Evolutionary conservation across 164 flowering plant genomes (phyloP).

Genomic region (Sedum album): DNA sequence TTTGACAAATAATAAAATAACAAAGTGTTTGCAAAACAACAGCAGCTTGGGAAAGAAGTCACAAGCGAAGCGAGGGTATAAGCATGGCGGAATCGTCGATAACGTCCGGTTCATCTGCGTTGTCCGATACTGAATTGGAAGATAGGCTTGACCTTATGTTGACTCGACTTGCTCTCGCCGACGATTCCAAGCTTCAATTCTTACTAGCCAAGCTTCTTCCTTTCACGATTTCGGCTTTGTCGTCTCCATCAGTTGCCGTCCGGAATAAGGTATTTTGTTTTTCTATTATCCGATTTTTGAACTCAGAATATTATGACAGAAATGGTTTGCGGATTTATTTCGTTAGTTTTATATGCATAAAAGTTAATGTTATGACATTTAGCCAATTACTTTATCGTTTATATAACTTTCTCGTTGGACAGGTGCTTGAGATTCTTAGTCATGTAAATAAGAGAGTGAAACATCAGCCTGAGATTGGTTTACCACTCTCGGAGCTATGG

Average conservation of each 20-base stretch:
- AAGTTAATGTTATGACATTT: not conserved
- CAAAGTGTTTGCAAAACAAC: too few relatives aligned
- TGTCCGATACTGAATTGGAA: slow-evolving; percentile 58
- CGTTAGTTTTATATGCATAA: not conserved
- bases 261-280: slow-evolving; percentile 59
- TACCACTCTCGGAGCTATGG: slow-evolving; percentile 79
- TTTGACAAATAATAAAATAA: too few relatives aligned
- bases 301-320: too few relatives aligned
- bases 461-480: slow-evolving; percentile 58
- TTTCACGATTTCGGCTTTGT: slow-evolving; percentile 65
- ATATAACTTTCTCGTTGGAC: slow-evolving; percentile 10
- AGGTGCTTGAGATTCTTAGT: slow-evolving; percentile 89
- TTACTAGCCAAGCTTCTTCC: slow-evolving; percentile 86
- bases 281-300: not conserved
- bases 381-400: not conserved
- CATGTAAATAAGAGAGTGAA: slow-evolving; percentile 96
- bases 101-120: slow-evolving; percentile 22
- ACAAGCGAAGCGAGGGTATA: not conserved
- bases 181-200: slow-evolving; percentile 70
- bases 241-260: slow-evolving; percentile 41
- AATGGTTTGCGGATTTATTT: not conserved
- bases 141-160: slow-evolving; percentile 84
- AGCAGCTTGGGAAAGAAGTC: not conserved
- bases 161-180: slow-evolving; percentile 83
- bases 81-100: slow-evolving; percentile 54